Percentiles rank a stretch among this genome's conserved stretches.
These are phyloP conservation scores for Nemania sp. DNA, from an alignment of 2,329 filamentous ascomycete species.

Conservation along the genomic window DNA sequence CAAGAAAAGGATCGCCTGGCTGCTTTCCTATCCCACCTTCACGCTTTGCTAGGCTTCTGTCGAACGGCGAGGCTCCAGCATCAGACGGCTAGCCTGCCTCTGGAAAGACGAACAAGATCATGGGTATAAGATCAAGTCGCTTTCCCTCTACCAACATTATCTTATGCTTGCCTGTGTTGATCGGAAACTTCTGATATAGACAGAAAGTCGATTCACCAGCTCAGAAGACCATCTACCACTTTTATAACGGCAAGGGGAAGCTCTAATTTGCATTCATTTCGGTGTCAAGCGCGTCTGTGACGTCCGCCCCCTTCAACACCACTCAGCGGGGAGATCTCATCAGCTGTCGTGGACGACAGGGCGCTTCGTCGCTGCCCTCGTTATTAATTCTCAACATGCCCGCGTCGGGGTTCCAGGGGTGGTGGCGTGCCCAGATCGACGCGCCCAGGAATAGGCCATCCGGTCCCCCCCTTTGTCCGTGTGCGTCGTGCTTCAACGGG, in stretches of 20 bases:
- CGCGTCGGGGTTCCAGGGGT: conserved; percentile 31
- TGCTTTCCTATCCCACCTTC: not conserved
- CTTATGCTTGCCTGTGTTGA: not conserved
- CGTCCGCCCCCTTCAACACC: not conserved
- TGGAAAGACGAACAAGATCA: not conserved
- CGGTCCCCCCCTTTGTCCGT: conserved; percentile 35
- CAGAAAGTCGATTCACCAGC: not conserved
- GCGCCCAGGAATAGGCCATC: conserved; percentile 26
- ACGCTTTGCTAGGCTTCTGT: conserved; percentile 12
- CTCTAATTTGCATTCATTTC: not conserved
- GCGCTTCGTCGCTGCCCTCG: not conserved
- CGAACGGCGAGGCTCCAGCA: not conserved
- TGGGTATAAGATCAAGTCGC: conserved; percentile 14
- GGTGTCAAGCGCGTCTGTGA: not conserved
- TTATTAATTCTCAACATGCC: conserved; percentile 21
- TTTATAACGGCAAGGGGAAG: not conserved
- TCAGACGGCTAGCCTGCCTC: not conserved
- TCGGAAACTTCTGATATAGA: not conserved
- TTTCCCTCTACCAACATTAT: not conserved
- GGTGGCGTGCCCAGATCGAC: conserved; percentile 35
- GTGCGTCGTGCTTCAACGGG: conserved; percentile 37
- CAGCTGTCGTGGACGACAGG: not conserved
- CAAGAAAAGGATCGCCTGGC: not conserved
- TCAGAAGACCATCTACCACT: not conserved
- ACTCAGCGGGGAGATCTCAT: not conserved